Base-by-base conservation (phyloP, 176 grass and related monocot species). In the Aegilops umbellulata region DNA sequence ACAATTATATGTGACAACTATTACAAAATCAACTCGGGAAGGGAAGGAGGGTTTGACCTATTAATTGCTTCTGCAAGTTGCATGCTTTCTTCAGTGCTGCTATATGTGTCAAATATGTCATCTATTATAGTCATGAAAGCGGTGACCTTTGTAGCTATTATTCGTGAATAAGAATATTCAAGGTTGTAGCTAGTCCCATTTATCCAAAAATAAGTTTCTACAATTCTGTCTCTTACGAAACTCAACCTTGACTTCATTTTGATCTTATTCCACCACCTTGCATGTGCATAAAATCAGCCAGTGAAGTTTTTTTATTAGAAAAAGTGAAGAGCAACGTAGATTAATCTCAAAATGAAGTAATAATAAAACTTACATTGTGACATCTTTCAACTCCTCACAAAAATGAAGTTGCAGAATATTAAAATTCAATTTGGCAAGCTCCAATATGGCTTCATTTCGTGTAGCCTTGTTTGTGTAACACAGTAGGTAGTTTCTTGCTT, bases 181-280 rank as follows among this genome's bases (percentile, higher is more conserved):
- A 20, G 47, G 46, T 83, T 64, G 19, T 26, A 78, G 49, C 80
- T 69, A 69, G 16, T 83, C 69, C 25, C 44, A 47, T 47, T 47
- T 47, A 47, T 47, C 44, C 44, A 47, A 47, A 47, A 47, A 5
- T 47, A 47, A 47, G 44, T 47, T 47, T 47, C 44, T 47, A 47
- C 44, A 47, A 47, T 47, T 47, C 44, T 47, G 44, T 47, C 44
- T 47, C 44, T 47, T 47, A 47, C 44, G 1, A 47, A 47, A 15
- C 44, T 15, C 44, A 47, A 47, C 44, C 14, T 47, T 47, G 86
- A 31, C 31, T 60, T 26, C 12, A 26, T 6, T 44, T 88, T 88
- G 32, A 83, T 63, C 31, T 87, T 44, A 29, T 82, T 87, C 86
- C 86, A 87, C 86, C 86, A 87, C 79, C 86, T 87, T 23, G 3